A percentile compares a stretch with the other conserved stretches of the same genome.
These are phyloP conservation scores for Helicostylum pulchrum DNA, from an alignment of 192 early-diverging fungal genomes.

Conservation along the genomic window DNA sequence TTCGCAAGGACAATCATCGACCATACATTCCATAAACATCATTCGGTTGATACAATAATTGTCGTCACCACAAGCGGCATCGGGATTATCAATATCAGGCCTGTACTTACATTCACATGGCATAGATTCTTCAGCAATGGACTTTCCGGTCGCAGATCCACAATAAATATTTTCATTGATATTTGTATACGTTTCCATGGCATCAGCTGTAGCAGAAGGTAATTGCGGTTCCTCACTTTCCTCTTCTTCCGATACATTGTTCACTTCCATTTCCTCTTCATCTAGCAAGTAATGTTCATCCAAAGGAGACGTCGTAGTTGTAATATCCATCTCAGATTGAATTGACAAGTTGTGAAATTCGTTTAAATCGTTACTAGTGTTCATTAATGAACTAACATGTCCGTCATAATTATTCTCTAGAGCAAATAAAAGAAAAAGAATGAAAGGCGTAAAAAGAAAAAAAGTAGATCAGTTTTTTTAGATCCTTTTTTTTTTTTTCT, in stretches of 20 bases:
- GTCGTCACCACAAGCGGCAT: constrained; percentile 82
- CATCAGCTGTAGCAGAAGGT: constrained; percentile 46
- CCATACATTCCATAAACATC: constrained; percentile 89
- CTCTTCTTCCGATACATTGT: background rate
- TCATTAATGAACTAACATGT: too few species aligned
- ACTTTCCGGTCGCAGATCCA: constrained; percentile 66
- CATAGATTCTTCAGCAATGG: constrained; percentile 67
- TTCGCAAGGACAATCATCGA: constrained; percentile 84
- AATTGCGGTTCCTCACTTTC: constrained; percentile 4
- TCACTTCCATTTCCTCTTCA: background rate
- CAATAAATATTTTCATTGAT: constrained; percentile 70
- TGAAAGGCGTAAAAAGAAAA: too few species aligned
- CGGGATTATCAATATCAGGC: constrained; percentile 54
- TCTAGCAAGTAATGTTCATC: background rate
- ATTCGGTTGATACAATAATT: constrained; percentile 92
- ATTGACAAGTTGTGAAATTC: too few species aligned
- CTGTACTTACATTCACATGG: constrained; percentile 78
- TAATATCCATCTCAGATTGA: too few species aligned
- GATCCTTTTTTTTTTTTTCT: too few species aligned
- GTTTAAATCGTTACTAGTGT: too few species aligned
- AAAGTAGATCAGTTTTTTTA: too few species aligned
- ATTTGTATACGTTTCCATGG: constrained; percentile 60
- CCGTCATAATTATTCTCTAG: too few species aligned
- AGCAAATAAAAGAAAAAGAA: too few species aligned
- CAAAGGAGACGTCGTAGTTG: too few species aligned